These are phyloP conservation scores for Begonia loranthoides DNA, from an alignment of 306 rosid species.

Conservation along the genomic window DNA sequence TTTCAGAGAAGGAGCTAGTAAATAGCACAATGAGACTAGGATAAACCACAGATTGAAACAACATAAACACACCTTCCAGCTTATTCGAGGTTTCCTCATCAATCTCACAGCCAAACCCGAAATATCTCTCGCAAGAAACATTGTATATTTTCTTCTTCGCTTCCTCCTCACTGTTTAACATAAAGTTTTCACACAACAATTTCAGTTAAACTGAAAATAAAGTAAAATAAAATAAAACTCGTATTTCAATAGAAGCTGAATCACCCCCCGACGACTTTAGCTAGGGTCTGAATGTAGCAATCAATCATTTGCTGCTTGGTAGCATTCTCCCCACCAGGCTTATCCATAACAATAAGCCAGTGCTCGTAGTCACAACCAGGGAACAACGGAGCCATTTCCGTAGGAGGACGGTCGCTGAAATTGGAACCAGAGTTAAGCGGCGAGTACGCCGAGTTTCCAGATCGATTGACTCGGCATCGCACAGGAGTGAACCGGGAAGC, in stretches of 20 bases:
- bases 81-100: constrained; percentile 92
- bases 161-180: constrained; percentile 50
- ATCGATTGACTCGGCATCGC: constrained; percentile 58
- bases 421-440: constrained; percentile 61
- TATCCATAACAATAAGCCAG: constrained; percentile 93
- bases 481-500: constrained; percentile 28
- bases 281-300: constrained; percentile 61
- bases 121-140: constrained; percentile 81
- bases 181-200: neutral
- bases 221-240: neutral
- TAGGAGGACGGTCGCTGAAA: constrained; percentile 84
- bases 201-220: neutral
- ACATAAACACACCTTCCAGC: constrained; percentile 48
- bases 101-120: constrained; percentile 81
- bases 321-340: constrained; percentile 82
- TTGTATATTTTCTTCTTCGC: constrained; percentile 89
- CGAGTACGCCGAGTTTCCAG: constrained; percentile 45
- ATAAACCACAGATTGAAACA: neutral
- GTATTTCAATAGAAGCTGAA: neutral
- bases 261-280: constrained; percentile 65
- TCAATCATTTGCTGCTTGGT: constrained; percentile 78
- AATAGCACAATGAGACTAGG: neutral
- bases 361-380: constrained; percentile 94
- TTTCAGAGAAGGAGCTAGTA: neutral
- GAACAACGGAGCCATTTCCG: constrained; percentile 94